Evolutionary conservation across 495 filamentous ascomycete species (phyloP).

Genomic region (Hyphodiscus hymeniophilus): DNA sequence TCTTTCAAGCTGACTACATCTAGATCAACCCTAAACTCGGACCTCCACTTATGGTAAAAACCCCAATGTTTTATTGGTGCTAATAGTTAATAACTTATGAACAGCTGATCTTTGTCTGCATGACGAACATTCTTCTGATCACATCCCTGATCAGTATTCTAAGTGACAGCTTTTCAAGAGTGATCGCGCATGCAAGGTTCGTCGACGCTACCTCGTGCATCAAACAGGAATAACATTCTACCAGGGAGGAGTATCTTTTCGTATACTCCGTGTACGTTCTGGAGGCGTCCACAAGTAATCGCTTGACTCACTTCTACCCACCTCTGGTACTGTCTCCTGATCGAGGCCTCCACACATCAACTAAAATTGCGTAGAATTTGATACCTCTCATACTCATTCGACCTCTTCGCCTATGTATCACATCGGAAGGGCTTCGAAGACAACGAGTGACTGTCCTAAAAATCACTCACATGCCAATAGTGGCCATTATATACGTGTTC

Average conservation of each 20-base stretch:
- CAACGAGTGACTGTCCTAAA: constrained; percentile 74
- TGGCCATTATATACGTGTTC: constrained; percentile 39
- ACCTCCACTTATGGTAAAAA: constrained; percentile 57
- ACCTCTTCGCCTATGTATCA: constrained; percentile 68
- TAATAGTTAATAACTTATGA: background rate
- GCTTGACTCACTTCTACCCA: constrained; percentile 74
- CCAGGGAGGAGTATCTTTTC: constrained; percentile 79
- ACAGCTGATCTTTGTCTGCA: constrained; percentile 60
- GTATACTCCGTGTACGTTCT: constrained; percentile 70
- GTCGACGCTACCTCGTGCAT: background rate
- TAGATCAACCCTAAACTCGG: constrained; percentile 45
- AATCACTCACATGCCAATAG: constrained; percentile 46
- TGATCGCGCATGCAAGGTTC: constrained; percentile 44
- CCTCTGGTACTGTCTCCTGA: constrained; percentile 11
- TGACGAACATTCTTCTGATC: constrained; percentile 87
- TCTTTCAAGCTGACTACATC: constrained; percentile 4
- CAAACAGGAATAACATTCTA: background rate
- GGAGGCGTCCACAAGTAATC: constrained; percentile 69
- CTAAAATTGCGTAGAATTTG: constrained; percentile 55
- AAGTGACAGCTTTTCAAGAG: constrained; percentile 80
- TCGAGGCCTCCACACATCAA: constrained; percentile 17
- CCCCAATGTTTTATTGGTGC: background rate
- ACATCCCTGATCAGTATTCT: constrained; percentile 88
- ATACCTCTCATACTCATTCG: constrained; percentile 76
- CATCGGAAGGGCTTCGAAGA: constrained; percentile 60